A percentile compares a stretch with the other conserved stretches of the same genome.
These are phyloP conservation scores for Penicillium arizonense DNA, from an alignment of 495 filamentous ascomycete species.

Conservation along the genomic window DNA sequence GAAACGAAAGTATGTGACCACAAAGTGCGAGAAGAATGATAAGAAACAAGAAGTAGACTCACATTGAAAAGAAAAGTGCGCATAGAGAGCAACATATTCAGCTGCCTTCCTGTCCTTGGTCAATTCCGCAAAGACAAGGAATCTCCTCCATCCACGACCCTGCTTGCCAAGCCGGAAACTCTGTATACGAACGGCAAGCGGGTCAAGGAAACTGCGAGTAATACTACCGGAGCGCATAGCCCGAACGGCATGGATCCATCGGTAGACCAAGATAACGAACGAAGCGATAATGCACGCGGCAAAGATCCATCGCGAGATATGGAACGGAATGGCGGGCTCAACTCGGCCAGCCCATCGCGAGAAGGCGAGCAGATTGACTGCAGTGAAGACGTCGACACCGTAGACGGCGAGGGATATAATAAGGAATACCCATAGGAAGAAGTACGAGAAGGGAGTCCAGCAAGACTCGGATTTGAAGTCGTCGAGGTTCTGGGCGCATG, in stretches of 20 bases:
- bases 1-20: too few species aligned
- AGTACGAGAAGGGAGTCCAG: conserved; percentile 76
- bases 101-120: conserved; percentile 88
- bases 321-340: conserved; percentile 64
- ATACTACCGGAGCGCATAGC: conserved; percentile 82
- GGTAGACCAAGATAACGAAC: conserved; percentile 69
- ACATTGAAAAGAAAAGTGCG: conserved; percentile 94
- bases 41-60: conserved; percentile 21
- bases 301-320: conserved; percentile 85
- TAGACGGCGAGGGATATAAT: conserved; percentile 82
- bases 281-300: conserved; percentile 84
- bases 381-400: conserved; percentile 87
- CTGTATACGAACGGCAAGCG: conserved; percentile 76
- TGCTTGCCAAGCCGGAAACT: conserved; percentile 66
- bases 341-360: conserved; percentile 67
- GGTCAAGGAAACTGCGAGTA: conserved; percentile 88
- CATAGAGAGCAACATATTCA: conserved; percentile 89
- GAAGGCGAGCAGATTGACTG: conserved; percentile 85
- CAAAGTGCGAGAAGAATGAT: too few species aligned
- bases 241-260: conserved; percentile 73
- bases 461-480: conserved; percentile 85
- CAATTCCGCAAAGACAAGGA: conserved; percentile 88
- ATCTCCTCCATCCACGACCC: conserved; percentile 75
- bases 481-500: conserved; percentile 67
- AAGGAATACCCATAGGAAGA: conserved; percentile 75